Evolutionary conservation across 352 stramenopile species (phyloP).

Genomic region (Albugo candida): DNA sequence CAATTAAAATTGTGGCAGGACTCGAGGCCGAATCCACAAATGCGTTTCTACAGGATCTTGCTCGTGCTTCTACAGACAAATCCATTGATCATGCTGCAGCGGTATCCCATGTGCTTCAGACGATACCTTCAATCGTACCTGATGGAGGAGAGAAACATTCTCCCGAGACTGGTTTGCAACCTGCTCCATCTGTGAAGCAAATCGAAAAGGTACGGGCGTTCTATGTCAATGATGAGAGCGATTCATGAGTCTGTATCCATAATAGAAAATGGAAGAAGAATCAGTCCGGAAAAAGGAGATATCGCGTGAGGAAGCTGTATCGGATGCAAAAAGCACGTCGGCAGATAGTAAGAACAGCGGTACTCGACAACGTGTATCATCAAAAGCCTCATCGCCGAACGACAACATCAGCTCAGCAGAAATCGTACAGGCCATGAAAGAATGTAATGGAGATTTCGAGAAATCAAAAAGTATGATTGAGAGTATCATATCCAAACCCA

Average conservation of each 20-base stretch:
- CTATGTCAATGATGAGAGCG: too few relatives aligned
- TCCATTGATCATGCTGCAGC: slow-evolving; percentile 46
- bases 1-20: slow-evolving; percentile 70
- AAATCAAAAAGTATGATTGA: slow-evolving; percentile 54
- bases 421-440: slow-evolving; percentile 28
- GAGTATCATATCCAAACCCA: slow-evolving; percentile 65
- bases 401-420: not conserved
- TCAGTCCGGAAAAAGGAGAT: slow-evolving; percentile 1
- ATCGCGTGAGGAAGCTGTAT: slow-evolving; percentile 17
- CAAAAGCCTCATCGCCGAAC: slow-evolving; percentile 21
- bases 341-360: slow-evolving; percentile 12
- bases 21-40: slow-evolving; percentile 77
- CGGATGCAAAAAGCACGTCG: slow-evolving; percentile 9
- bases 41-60: slow-evolving; percentile 49
- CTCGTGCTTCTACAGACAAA: slow-evolving; percentile 26
- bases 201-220: too few relatives aligned
- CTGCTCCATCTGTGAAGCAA: too few relatives aligned
- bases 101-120: slow-evolving; percentile 35
- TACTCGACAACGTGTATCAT: slow-evolving; percentile 11
- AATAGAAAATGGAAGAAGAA: slow-evolving; percentile 2
- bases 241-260: too few relatives aligned
- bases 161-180: too few relatives aligned
- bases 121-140: slow-evolving; percentile 35
- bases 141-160: slow-evolving; percentile 14
- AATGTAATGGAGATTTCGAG: slow-evolving; percentile 61